These are phyloP conservation scores for Fusarium pseudonygamai DNA, from an alignment of 2,329 filamentous ascomycete species.

Conservation along the genomic window DNA sequence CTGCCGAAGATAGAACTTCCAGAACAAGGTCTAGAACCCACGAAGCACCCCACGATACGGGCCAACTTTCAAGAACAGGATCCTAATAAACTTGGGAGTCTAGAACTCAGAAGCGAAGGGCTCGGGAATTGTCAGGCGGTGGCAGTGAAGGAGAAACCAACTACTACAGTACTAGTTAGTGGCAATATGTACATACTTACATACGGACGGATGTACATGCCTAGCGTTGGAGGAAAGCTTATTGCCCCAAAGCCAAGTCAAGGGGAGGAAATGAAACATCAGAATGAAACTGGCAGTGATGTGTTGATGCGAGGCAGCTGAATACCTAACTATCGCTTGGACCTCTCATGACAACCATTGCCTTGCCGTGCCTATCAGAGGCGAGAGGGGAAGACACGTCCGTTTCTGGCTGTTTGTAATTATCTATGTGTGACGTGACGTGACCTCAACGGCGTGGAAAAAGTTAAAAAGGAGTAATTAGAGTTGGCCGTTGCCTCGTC, in stretches of 20 bases:
- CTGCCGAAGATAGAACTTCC: not conserved
- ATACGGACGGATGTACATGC: slow-evolving; percentile 6
- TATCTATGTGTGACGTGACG: not conserved
- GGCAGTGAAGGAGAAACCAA: slow-evolving; percentile 1
- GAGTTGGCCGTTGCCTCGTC: slow-evolving; percentile 8
- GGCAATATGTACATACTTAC: not conserved
- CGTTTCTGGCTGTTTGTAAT: slow-evolving; percentile 4
- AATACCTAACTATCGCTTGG: not conserved
- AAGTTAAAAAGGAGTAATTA: slow-evolving; percentile 12
- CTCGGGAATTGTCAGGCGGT: not conserved
- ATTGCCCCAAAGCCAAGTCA: not conserved
- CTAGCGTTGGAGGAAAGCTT: slow-evolving; percentile 34
- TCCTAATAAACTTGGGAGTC: not conserved
- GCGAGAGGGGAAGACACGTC: not conserved
- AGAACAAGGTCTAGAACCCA: slow-evolving; percentile 12
- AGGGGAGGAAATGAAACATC: slow-evolving; percentile 7
- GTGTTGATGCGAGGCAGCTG: not conserved
- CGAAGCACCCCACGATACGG: not conserved
- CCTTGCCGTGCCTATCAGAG: not conserved
- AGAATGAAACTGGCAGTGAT: not conserved
- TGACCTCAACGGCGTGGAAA: not conserved
- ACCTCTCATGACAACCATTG: not conserved
- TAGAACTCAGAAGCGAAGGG: slow-evolving; percentile 18
- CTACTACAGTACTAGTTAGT: slow-evolving; percentile 2
- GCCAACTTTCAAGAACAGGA: not conserved